Evolutionary conservation across 1,139 yeast genomes (phyloP), one percentile per base, ranked within the genome.

Genomic region (Taphrina populina): DNA sequence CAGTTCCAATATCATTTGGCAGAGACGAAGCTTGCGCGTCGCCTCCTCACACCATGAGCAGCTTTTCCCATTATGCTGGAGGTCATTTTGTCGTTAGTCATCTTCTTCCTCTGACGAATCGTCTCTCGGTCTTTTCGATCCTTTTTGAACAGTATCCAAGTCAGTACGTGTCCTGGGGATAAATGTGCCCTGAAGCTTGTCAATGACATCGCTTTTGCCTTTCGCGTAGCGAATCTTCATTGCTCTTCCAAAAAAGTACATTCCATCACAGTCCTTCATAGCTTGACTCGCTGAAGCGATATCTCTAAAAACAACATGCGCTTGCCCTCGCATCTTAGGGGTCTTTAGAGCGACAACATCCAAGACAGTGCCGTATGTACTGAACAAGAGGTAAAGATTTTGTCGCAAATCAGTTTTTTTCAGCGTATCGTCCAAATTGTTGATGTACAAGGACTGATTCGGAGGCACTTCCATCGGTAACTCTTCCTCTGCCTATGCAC

Each of bases 281-380:
- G 94, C 92, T 32, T 69, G 58, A 1, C 74, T 69, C 0, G 95
- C 86, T 44, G 76, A 75, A 4, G 72, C 71, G 1, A 73, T 61
- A 40, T 75, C 74, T 23, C 76, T 74, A 58, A 82, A 78, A 4
- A 80, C 76, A 0, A 87, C 69, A 71, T 84, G 88, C 0, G 94
- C 95, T 67, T 84, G 94, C 0, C 95, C 95, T 37, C 90, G 73
- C 73, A 81, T 74, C 62, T 73, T 73, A 24, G 85, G 65, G 63
- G 81, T 83, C 61, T 76, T 76, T 60, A 81, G 82, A 0, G 88
- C 81, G 1, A 80, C 74, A 5, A 88, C 70, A 39, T 78, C 79
- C 11, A 76, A 62, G 0, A 84, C 73, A 0, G 71, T 66, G 0
- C 86, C 84, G 66, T 73, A 80, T 11, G 73, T 66, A 2, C 67